These are phyloP conservation scores for Adansonia gregorii DNA, from an alignment of 441 rosid species.

Conservation along the genomic window DNA sequence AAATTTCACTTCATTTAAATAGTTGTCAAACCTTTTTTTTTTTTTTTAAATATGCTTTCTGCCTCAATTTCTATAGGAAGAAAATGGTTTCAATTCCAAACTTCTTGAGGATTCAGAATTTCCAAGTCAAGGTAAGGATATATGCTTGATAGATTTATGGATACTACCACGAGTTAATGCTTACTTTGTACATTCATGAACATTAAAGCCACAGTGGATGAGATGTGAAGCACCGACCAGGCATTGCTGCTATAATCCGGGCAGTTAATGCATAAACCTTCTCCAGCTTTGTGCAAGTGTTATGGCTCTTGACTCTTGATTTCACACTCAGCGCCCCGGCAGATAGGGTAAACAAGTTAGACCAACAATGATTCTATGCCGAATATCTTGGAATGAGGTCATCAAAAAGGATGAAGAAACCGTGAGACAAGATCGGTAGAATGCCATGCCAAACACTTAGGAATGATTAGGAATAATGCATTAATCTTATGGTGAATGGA, in stretches of 20 bases:
- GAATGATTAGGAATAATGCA: no score
- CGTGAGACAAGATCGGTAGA: no score
- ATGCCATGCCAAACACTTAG: no score
- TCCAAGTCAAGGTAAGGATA: conserved; percentile 47
- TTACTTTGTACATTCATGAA: conserved; percentile 28
- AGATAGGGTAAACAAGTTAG: no score
- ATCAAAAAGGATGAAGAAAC: no score
- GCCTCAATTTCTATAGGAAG: conserved; percentile 43
- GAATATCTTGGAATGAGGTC: no score
- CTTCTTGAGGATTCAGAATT: conserved; percentile 41
- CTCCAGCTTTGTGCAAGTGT: conserved; percentile 39
- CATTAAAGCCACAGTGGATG: conserved; percentile 29
- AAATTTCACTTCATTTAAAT: no score
- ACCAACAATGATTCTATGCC: no score
- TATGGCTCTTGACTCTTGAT: conserved; percentile 16
- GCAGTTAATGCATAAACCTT: conserved; percentile 36
- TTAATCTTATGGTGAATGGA: no score
- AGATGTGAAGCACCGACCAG: no score
- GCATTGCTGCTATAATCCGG: conserved; percentile 17
- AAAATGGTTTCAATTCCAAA: conserved; percentile 37
- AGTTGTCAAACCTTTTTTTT: no score
- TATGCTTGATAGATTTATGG: conserved; percentile 9
- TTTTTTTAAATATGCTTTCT: neutral
- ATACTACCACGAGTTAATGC: conserved; percentile 11
- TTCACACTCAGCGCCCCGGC: no score